These are phyloP conservation scores for Apiotrichum brassicae DNA, from an alignment of 1,284 basidiomycete species.

Conservation along the genomic window DNA sequence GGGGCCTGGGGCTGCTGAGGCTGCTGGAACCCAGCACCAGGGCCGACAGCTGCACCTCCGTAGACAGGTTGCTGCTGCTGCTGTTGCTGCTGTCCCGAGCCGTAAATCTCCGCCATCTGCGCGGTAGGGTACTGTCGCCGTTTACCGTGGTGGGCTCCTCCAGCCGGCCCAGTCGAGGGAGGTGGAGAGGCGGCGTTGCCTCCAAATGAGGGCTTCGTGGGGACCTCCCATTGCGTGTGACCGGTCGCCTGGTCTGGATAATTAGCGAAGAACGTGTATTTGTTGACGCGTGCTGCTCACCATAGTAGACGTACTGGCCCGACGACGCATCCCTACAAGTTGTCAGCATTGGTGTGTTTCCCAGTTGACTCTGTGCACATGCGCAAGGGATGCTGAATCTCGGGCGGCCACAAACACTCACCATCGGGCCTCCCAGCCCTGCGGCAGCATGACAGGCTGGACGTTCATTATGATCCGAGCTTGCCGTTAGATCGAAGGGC, in stretches of 20 bases:
- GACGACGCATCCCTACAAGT: constrained; percentile 65
- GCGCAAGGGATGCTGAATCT: too few species aligned
- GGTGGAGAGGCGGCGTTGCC: constrained; percentile 22
- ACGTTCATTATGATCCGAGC: constrained; percentile 22
- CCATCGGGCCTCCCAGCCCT: constrained; percentile 87
- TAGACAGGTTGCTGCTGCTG: constrained; percentile 26
- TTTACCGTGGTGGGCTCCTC: constrained; percentile 51
- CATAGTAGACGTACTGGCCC: constrained; percentile 78
- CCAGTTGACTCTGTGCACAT: too few species aligned
- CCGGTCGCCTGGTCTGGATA: constrained; percentile 48
- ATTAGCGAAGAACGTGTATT: too few species aligned
- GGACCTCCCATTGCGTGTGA: constrained; percentile 61
- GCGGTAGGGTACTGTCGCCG: constrained; percentile 85
- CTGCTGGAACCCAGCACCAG: constrained; percentile 18
- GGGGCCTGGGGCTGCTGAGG: constrained; percentile 45
- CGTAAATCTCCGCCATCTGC: constrained; percentile 73
- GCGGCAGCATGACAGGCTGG: constrained; percentile 54
- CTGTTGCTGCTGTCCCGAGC: constrained; percentile 34
- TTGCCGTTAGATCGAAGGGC: neutral
- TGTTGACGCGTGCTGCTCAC: too few species aligned
- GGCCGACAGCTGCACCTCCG: constrained; percentile 5
- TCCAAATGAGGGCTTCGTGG: constrained; percentile 38
- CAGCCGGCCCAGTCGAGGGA: constrained; percentile 26
- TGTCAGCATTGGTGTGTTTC: neutral
- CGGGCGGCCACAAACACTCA: too few species aligned